These are phyloP conservation scores for Dendrocalamus latiflorus DNA, from an alignment of 202 grass and related monocot species.

Conservation along the genomic window DNA sequence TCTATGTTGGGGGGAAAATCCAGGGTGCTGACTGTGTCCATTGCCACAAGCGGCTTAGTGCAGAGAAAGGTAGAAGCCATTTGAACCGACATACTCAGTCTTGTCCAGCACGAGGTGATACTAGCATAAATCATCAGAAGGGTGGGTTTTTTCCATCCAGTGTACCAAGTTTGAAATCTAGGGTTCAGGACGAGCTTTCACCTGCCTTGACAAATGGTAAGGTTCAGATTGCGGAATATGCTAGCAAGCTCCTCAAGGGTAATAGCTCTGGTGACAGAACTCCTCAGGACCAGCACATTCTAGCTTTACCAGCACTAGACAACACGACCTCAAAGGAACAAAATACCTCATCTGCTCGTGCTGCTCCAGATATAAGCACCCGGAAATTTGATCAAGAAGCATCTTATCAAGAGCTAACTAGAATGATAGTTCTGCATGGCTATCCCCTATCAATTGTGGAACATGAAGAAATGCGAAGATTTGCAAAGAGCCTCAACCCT, in stretches of 20 bases:
- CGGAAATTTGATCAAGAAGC: slow-evolving; percentile 46
- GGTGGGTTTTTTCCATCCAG: slow-evolving; percentile 17
- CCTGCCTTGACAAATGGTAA: slow-evolving; percentile 45
- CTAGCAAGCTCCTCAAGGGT: slow-evolving; percentile 22
- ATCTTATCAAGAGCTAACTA: slow-evolving; percentile 44
- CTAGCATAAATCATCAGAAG: slow-evolving; percentile 31
- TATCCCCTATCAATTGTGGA: slow-evolving; percentile 53
- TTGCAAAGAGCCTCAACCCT: slow-evolving; percentile 48
- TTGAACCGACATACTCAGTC: slow-evolving; percentile 38
- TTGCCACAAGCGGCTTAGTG: slow-evolving; percentile 44
- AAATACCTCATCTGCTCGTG: slow-evolving; percentile 1
- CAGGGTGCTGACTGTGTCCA: slow-evolving; percentile 47
- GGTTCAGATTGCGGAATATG: slow-evolving; percentile 58
- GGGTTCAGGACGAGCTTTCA: slow-evolving; percentile 41
- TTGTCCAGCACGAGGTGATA: slow-evolving; percentile 32
- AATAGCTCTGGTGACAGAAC: slow-evolving; percentile 13
- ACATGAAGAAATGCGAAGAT: slow-evolving; percentile 49
- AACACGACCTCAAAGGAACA: slow-evolving; percentile 1
- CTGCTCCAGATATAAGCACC: slow-evolving; percentile 5
- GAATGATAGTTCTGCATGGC: slow-evolving; percentile 44
- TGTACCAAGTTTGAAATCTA: slow-evolving; percentile 30
- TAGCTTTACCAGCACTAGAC: slow-evolving; percentile 38
- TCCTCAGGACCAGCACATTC: slow-evolving; percentile 17
- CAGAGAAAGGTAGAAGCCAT: slow-evolving; percentile 45
- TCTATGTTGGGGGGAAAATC: slow-evolving; percentile 45